Percentiles rank a stretch among this genome's conserved stretches.
These are phyloP conservation scores for Cyberlindnera nakhonratchasimensis DNA, from an alignment of 805 yeast species.

Conservation along the genomic window DNA sequence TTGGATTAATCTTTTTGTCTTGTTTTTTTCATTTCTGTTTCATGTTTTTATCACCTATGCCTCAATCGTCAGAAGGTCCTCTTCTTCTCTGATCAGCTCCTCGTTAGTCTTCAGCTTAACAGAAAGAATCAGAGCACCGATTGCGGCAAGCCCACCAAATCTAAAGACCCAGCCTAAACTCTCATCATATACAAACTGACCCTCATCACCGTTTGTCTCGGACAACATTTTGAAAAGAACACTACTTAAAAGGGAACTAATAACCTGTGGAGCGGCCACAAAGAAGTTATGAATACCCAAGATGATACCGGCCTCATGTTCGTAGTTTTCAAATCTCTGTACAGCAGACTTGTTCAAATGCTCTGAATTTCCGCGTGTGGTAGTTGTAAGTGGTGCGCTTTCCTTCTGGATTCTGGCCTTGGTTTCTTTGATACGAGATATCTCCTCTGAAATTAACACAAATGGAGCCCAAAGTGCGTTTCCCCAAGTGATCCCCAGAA, in stretches of 20 bases:
- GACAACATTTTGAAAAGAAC: slow-evolving; percentile 41
- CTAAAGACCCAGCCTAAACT: slow-evolving; percentile 57
- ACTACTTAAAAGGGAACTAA: slow-evolving; percentile 47
- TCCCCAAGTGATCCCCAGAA: slow-evolving; percentile 64
- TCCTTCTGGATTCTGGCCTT: slow-evolving; percentile 32
- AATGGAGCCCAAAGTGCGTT: slow-evolving; percentile 66
- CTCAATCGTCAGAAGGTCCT: slow-evolving; percentile 12
- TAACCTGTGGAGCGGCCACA: slow-evolving; percentile 55
- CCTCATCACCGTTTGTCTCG: slow-evolving; percentile 19
- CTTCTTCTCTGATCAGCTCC: slow-evolving; percentile 33
- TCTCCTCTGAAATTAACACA: slow-evolving; percentile 55
- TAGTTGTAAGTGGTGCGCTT: neutral
- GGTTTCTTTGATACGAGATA: slow-evolving; percentile 47
- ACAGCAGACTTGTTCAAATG: slow-evolving; percentile 21
- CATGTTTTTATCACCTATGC: too few relatives aligned
- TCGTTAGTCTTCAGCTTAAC: slow-evolving; percentile 40
- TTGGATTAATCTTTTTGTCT: too few relatives aligned
- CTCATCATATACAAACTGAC: slow-evolving; percentile 33
- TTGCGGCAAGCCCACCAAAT: slow-evolving; percentile 48
- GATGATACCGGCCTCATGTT: slow-evolving; percentile 53
- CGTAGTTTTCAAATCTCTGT: slow-evolving; percentile 37
- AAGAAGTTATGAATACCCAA: slow-evolving; percentile 57
- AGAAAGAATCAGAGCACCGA: slow-evolving; percentile 44
- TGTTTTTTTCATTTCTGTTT: neutral
- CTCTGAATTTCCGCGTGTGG: neutral